Conservation (phyloP, 352 stramenopile genomes). For the Globisporangium emineosum region DNA sequence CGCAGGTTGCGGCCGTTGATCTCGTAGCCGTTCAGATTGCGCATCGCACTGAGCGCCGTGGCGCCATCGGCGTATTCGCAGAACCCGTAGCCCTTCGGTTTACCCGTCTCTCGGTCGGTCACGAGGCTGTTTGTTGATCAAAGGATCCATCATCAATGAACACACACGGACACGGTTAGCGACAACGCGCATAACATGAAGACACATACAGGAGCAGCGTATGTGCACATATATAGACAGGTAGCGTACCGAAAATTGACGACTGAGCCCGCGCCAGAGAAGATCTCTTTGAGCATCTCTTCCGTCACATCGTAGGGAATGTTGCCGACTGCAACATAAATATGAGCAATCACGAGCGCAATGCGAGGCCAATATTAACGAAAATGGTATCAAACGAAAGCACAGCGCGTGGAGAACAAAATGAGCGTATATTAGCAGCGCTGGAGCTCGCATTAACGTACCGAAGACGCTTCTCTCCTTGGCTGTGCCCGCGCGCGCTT, state of each 20-base stretch:
- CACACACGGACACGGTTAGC: neutral
- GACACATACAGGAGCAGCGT: neutral
- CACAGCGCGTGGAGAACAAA: neutral
- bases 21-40: slow-evolving; percentile 84
- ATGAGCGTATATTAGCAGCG: neutral
- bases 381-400: slow-evolving; percentile 10
- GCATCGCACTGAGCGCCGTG: slow-evolving; percentile 81
- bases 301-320: slow-evolving; percentile 89
- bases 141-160: neutral
- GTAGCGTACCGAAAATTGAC: slow-evolving; percentile 74
- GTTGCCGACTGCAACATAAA: slow-evolving; percentile 67
- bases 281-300: slow-evolving; percentile 85
- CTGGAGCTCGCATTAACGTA: slow-evolving; percentile 26
- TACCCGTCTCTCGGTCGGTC: slow-evolving; percentile 79
- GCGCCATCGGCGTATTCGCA: slow-evolving; percentile 84
- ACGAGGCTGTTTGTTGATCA: slow-evolving; percentile 44
- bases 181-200: neutral
- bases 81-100: slow-evolving; percentile 85
- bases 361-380: slow-evolving; percentile 10
- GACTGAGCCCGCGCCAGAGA: slow-evolving; percentile 78
- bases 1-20: slow-evolving; percentile 81
- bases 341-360: slow-evolving; percentile 3
- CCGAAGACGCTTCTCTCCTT: slow-evolving; percentile 88
- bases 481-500: slow-evolving; percentile 55
- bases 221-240: neutral